A percentile compares a stretch with the other conserved stretches of the same genome.
Evolutionary conservation across 306 rosid species (phyloP).

Genomic region (Ormosia semicastrata): DNA sequence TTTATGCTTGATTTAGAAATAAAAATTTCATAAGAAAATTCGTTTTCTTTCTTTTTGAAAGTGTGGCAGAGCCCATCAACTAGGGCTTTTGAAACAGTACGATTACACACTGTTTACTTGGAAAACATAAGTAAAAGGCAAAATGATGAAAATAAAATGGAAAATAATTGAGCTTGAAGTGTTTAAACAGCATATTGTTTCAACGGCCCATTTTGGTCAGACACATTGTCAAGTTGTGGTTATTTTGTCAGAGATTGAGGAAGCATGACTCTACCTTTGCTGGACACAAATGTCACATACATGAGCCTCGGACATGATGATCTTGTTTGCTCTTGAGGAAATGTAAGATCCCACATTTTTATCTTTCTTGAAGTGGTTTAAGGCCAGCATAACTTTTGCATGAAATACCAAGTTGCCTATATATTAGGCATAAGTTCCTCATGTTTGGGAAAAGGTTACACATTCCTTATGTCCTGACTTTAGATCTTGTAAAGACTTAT

Average conservation of each 20-base stretch:
- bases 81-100: background rate
- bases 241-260: slow-evolving; percentile 22
- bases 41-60: background rate
- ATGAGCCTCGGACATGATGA: background rate
- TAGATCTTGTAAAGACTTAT: background rate
- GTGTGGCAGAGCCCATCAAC: background rate
- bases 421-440: background rate
- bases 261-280: slow-evolving; percentile 16
- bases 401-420: background rate
- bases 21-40: background rate
- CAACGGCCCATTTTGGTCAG: background rate
- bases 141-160: background rate
- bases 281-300: background rate
- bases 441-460: background rate
- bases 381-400: background rate
- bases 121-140: background rate
- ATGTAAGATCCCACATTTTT: slow-evolving; percentile 18
- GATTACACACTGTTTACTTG: background rate
- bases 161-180: background rate
- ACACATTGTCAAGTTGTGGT: background rate
- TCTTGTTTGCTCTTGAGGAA: background rate
- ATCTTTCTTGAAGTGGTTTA: slow-evolving; percentile 1
- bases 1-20: background rate
- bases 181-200: background rate
- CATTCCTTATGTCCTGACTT: background rate